Evolutionary conservation across 225 moss, liverwort and hornwort genomes (phyloP).

Genomic region (Thuidium tamariscinum): DNA sequence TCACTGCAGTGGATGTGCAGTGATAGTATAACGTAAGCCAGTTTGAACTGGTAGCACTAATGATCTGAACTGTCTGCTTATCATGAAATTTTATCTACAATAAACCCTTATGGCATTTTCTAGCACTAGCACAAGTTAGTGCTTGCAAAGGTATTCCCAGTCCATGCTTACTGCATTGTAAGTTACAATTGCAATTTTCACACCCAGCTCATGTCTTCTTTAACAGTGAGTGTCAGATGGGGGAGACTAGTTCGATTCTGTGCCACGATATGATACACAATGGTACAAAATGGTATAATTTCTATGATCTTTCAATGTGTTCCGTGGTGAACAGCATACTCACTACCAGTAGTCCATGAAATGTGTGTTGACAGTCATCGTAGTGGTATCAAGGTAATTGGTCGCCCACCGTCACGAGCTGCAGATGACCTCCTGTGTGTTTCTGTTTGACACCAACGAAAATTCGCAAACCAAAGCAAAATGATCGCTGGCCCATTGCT

Average conservation of each 20-base stretch:
- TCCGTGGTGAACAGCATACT: not conserved
- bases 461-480: not conserved
- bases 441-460: not conserved
- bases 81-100: not conserved
- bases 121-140: not conserved
- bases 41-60: not conserved
- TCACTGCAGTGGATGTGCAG: too few species aligned
- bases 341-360: not conserved
- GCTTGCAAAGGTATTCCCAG: not conserved
- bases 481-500: not conserved
- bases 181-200: not conserved
- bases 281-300: not conserved
- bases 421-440: not conserved
- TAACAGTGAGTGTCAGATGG: not conserved
- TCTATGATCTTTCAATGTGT: not conserved
- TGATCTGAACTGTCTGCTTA: not conserved
- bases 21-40: not conserved
- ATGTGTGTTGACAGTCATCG: not conserved
- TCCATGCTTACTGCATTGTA: not conserved
- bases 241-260: not conserved
- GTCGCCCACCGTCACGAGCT: not conserved
- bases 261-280: not conserved
- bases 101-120: not conserved
- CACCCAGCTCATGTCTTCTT: not conserved
- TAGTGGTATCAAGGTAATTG: not conserved